phyloP scores from a whole-genome alignment of 2,329 filamentous ascomycete species.

The Colletotrichum magnum region DNA sequence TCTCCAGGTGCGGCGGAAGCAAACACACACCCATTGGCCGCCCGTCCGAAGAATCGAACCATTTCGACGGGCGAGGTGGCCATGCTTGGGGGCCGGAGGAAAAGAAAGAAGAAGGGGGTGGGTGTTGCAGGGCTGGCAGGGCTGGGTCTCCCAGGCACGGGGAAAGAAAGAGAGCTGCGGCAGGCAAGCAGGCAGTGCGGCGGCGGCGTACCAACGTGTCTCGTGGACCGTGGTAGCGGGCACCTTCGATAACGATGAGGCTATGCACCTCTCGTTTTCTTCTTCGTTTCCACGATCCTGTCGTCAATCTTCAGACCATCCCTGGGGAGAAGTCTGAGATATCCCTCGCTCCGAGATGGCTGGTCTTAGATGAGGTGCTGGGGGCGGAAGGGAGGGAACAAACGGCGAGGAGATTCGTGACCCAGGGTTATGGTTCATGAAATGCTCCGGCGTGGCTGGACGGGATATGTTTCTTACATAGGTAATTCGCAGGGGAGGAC shows the following conservation, averaged over 20 bases:
- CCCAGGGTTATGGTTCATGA: not conserved
- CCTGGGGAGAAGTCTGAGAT: not conserved
- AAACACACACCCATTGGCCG: slow-evolving; percentile 1
- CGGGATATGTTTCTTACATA: not conserved
- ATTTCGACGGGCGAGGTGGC: slow-evolving; percentile 9
- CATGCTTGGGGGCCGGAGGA: slow-evolving; percentile 9
- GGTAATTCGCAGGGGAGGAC: not conserved
- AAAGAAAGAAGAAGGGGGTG: not conserved
- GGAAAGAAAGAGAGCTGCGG: not conserved
- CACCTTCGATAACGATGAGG: slow-evolving; percentile 10
- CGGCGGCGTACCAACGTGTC: not conserved
- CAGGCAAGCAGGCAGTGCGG: slow-evolving; percentile 5
- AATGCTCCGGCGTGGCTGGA: slow-evolving; percentile 8
- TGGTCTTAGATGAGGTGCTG: not conserved
- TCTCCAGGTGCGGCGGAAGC: not conserved
- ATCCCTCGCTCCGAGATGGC: not conserved
- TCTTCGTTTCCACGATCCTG: not conserved
- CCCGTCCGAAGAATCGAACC: slow-evolving; percentile 6
- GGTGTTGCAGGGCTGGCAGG: slow-evolving; percentile 2
- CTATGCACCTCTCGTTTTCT: slow-evolving; percentile 21
- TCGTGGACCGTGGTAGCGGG: not conserved
- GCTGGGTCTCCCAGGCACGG: not conserved
- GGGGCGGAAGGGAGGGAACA: not conserved
- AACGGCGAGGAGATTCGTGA: not conserved
- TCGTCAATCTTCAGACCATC: not conserved